These are phyloP conservation scores for Hymenoscyphus occultus DNA, from an alignment of 2,329 filamentous ascomycete species.

Conservation along the genomic window DNA sequence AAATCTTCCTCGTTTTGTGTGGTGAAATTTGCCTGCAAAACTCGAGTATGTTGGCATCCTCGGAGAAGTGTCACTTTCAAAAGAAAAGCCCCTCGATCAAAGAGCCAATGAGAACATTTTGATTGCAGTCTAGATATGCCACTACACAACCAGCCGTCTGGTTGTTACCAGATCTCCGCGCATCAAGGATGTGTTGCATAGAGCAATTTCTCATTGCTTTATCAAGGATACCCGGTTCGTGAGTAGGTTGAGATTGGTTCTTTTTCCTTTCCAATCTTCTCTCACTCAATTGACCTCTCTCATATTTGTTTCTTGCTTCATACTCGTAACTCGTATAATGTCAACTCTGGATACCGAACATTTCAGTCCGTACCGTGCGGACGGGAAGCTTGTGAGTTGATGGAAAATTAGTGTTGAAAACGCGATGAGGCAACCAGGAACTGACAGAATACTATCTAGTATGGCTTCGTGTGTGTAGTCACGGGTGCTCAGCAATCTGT, in stretches of 20 bases:
- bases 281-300: not conserved
- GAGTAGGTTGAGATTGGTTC: not conserved
- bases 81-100: conserved; percentile 6
- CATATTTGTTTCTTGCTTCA: not conserved
- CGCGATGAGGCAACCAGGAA: not conserved
- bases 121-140: conserved; percentile 6
- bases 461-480: conserved; percentile 64
- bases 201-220: not conserved
- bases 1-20: no score
- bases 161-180: conserved; percentile 13
- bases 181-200: not conserved
- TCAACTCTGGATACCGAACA: conserved; percentile 26
- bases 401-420: not conserved
- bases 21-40: not conserved
- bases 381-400: conserved; percentile 32
- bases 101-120: conserved; percentile 7
- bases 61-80: conserved; percentile 15
- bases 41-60: conserved; percentile 9
- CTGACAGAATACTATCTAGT: conserved; percentile 38
- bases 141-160: conserved; percentile 3
- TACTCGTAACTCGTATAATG: not conserved
- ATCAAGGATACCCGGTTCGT: conserved; percentile 1
- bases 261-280: not conserved
- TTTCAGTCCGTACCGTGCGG: conserved; percentile 33
- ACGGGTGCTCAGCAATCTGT: conserved; percentile 60